Percentiles rank a stretch among this genome's conserved stretches.
phyloP scores from a whole-genome alignment of 495 filamentous ascomycete genomes.

The Pyrenula massariospora region DNA sequence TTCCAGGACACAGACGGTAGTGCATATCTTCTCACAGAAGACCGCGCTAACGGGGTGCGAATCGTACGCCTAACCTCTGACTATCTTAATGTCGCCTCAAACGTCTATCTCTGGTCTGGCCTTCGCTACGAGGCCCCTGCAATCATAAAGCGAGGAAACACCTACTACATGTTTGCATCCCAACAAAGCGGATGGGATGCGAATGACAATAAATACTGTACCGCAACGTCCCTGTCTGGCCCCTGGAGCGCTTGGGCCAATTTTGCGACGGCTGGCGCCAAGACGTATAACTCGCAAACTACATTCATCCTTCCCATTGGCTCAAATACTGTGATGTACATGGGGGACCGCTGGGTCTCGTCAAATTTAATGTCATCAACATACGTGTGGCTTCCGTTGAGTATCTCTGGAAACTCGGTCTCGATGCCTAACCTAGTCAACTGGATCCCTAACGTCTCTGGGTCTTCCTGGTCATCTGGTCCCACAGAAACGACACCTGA shows the following conservation, averaged over 20 bases:
- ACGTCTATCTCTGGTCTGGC: slow-evolving; percentile 28
- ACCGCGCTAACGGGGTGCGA: slow-evolving; percentile 40
- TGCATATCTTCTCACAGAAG: slow-evolving; percentile 52
- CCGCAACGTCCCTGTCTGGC: slow-evolving; percentile 23
- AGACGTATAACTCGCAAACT: slow-evolving; percentile 43
- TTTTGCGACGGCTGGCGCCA: slow-evolving; percentile 41
- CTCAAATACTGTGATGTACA: slow-evolving; percentile 38
- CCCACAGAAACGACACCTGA: slow-evolving; percentile 39
- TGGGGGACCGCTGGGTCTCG: slow-evolving; percentile 55
- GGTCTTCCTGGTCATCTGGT: slow-evolving; percentile 20
- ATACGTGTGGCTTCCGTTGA: slow-evolving; percentile 57
- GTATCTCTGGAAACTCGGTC: slow-evolving; percentile 41
- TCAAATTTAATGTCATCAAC: slow-evolving; percentile 45
- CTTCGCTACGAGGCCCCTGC: slow-evolving; percentile 29
- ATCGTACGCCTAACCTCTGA: slow-evolving; percentile 36
- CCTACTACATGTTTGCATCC: slow-evolving; percentile 40
- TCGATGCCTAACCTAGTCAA: slow-evolving; percentile 32
- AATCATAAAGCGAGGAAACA: slow-evolving; percentile 36
- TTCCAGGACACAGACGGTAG: slow-evolving; percentile 50
- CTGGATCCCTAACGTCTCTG: slow-evolving; percentile 37
- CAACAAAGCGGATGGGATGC: slow-evolving; percentile 31
- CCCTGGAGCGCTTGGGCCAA: slow-evolving; percentile 50
- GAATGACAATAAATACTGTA: slow-evolving; percentile 50
- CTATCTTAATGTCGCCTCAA: slow-evolving; percentile 25
- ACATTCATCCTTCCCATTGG: slow-evolving; percentile 35